Evolutionary conservation across 2,329 filamentous ascomycete species (phyloP).

Genomic region (Xylaria sp.): DNA sequence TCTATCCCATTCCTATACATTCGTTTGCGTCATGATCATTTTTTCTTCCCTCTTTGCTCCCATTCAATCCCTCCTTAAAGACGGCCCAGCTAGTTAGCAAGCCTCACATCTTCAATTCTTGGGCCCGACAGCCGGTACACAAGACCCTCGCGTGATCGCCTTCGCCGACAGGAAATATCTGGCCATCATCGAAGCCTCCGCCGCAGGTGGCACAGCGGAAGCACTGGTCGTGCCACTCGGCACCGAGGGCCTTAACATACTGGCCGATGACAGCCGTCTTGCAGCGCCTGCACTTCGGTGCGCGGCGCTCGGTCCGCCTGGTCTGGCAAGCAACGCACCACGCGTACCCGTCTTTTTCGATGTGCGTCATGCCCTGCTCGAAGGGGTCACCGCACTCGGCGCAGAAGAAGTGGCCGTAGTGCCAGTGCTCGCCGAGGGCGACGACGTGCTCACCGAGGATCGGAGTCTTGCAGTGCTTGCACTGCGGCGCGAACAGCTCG

Average conservation of each 20-base stretch:
- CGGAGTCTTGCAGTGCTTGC: conserved; percentile 95
- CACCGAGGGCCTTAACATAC: conserved; percentile 87
- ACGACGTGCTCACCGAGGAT: conserved; percentile 96
- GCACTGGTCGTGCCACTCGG: conserved; percentile 93
- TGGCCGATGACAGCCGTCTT: conserved; percentile 85
- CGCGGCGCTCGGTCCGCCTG: conserved; percentile 86
- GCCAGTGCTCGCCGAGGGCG: conserved; percentile 94
- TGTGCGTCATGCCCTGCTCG: conserved; percentile 72
- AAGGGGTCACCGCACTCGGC: conserved; percentile 98
- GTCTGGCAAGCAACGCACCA: conserved; percentile 97
- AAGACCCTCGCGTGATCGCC: conserved; percentile 59
- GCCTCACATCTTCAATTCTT: conserved; percentile 65
- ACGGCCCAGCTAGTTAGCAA: not conserved
- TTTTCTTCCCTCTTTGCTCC: not conserved
- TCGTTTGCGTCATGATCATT: conserved; percentile 7
- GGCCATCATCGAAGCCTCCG: conserved; percentile 70
- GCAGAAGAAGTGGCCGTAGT: conserved; percentile 98
- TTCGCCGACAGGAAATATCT: conserved; percentile 70
- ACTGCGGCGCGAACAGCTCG: conserved; percentile 89
- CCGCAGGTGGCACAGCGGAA: conserved; percentile 79
- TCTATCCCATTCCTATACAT: conserved; percentile 4
- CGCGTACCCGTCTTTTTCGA: conserved; percentile 97
- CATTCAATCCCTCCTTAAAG: not conserved
- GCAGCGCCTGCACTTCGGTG: conserved; percentile 89
- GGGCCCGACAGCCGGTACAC: conserved; percentile 69